Percentiles rank a stretch among this genome's conserved stretches.
Conservation (phyloP, 257 asterid species). For the Cynanchum wilfordii region DNA sequence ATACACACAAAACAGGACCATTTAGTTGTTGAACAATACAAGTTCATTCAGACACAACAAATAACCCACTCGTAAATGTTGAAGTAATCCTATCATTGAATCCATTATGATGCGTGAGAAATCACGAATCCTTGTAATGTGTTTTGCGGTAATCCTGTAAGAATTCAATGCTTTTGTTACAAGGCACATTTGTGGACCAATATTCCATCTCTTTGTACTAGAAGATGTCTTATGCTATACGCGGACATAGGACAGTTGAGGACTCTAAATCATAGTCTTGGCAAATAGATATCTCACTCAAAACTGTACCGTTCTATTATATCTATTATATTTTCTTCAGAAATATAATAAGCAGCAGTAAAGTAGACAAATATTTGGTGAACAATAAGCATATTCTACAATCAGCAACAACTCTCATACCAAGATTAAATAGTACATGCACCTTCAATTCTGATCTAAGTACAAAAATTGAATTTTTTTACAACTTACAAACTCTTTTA, state of each 20-base stretch:
- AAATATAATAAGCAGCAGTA: background rate
- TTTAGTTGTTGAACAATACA: background rate
- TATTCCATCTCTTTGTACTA: background rate
- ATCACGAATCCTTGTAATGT: background rate
- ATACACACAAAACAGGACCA: background rate
- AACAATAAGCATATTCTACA: background rate
- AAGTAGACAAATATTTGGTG: background rate
- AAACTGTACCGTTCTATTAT: background rate
- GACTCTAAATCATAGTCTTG: background rate
- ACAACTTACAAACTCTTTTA: conserved; percentile 22
- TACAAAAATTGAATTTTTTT: conserved; percentile 23
- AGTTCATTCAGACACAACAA: background rate
- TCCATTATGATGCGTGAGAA: background rate
- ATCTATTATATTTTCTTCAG: background rate
- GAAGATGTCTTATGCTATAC: background rate
- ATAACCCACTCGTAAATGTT: background rate
- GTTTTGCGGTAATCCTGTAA: background rate
- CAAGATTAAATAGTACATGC: conserved; percentile 12
- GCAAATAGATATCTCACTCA: background rate
- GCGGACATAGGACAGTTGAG: background rate
- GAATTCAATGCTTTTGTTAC: background rate
- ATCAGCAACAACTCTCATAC: background rate
- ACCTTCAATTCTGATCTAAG: conserved; percentile 21
- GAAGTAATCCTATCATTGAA: conserved; percentile 8
- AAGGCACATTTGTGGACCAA: background rate